These are phyloP conservation scores for Neotropicomus parvogracilis DNA, from an alignment of 1,284 basidiomycete genomes.

Conservation along the genomic window DNA sequence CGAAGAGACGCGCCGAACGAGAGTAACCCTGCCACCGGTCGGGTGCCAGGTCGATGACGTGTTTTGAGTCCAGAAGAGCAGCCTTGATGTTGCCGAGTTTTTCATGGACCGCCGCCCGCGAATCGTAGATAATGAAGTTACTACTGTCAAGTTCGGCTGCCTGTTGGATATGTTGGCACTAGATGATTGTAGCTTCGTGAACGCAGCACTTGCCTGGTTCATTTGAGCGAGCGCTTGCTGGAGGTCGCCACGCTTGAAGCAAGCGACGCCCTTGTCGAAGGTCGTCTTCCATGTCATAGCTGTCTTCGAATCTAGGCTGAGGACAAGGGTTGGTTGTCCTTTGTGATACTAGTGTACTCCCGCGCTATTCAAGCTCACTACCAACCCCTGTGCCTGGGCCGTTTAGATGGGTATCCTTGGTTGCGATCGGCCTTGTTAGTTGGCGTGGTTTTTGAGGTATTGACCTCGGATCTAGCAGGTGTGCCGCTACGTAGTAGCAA, in stretches of 20 bases:
- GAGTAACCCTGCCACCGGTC: slow-evolving; percentile 57
- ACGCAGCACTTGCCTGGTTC: slow-evolving; percentile 35
- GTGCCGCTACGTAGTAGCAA: no score
- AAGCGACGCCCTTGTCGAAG: slow-evolving; percentile 42
- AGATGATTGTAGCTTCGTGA: background rate
- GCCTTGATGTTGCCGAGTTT: slow-evolving; percentile 55
- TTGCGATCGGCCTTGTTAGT: no score
- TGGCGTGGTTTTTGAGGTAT: no score
- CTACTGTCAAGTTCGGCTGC: slow-evolving; percentile 45
- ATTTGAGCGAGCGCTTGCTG: slow-evolving; percentile 43
- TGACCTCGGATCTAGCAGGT: no score
- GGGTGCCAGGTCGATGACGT: slow-evolving; percentile 60
- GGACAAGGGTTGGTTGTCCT: no score
- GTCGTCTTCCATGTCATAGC: slow-evolving; percentile 40
- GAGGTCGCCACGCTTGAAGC: slow-evolving; percentile 39
- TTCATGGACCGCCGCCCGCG: slow-evolving; percentile 63
- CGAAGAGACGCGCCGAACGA: slow-evolving; percentile 50
- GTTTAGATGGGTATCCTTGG: no score
- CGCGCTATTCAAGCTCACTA: no score
- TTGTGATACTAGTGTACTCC: no score
- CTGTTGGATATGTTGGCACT: slow-evolving; percentile 34
- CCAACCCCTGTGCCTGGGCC: no score
- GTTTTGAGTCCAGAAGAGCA: slow-evolving; percentile 62
- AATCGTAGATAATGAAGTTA: slow-evolving; percentile 56
- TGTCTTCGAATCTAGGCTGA: no score